Evolutionary conservation across 2,329 filamentous ascomycete species (phyloP), one percentile per base, ranked within the genome.

Genomic region (Sporothrix phasma): DNA sequence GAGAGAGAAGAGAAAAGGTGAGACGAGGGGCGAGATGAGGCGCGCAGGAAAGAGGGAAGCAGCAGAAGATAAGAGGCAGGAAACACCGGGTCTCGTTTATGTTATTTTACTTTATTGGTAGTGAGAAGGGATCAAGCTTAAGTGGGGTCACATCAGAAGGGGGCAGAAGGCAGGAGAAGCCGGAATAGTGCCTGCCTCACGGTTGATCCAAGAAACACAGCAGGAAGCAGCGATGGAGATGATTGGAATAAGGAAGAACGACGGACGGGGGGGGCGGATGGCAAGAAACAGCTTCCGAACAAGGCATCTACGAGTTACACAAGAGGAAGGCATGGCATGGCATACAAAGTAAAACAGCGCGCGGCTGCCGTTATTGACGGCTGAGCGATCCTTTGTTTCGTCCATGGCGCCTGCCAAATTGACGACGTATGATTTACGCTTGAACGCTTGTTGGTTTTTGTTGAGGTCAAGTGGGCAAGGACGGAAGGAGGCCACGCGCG

Each of bases 101-200:
- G n/a, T 62, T 61, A n/a, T n/a, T n/a, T n/a, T n/a, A n/a, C n/a
- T n/a, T n/a, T n/a, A n/a, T 45, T 62, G 47, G 41, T 61, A 53
- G 46, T 29, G 34, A 43, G 45, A 51, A 53, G 49, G 17, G 61
- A 53, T 24, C 31, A 43, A 64, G 62, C 62, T 64, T 43, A 60
- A 45, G 62, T 64, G 62, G 62, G 62, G 62, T 63, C 39, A 24
- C 43, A 19, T 49, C 47, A 39, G 62, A 56, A 56, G 49, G 49
- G 41, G 53, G 34, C 29, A 22, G 51, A 58, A 56, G 62, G 43
- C 43, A 58, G 43, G 51, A 63, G 51, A 58, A 63, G 49, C 46
- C 45, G 24, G 31, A 53, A 51, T 29, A n/a, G 34, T 45, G 29
- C 26, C 31, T 61, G 58, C 26, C n/a, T 46, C 41, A 47, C 41